Evolutionary conservation across 176 grass and related monocot genomes (phyloP).

Genomic region (Carex cristatella): DNA sequence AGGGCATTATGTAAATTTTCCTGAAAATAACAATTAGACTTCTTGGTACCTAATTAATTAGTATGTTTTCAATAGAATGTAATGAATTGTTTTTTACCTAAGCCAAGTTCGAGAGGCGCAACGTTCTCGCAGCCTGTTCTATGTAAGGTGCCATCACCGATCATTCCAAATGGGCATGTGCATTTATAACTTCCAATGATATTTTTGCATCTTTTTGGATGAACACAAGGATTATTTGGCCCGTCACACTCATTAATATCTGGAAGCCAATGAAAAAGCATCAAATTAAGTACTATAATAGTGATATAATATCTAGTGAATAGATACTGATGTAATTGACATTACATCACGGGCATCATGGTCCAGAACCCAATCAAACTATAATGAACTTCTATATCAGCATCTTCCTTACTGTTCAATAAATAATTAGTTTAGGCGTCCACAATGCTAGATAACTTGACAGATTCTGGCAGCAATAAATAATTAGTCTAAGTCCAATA

Average conservation of each 20-base stretch:
- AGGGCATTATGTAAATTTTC: too few species aligned
- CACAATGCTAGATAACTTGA: neutral
- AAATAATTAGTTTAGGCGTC: neutral
- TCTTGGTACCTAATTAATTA: neutral
- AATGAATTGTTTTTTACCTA: constrained; percentile 21
- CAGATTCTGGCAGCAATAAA: neutral
- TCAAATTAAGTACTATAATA: neutral
- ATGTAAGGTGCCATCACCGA: constrained; percentile 20
- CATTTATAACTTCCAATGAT: constrained; percentile 18
- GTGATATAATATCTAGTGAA: neutral
- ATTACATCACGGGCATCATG: neutral
- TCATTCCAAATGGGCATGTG: constrained; percentile 35
- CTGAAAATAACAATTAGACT: neutral
- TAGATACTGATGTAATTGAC: neutral
- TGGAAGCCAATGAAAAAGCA: neutral
- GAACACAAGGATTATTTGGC: constrained; percentile 12
- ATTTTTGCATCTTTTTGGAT: constrained; percentile 31
- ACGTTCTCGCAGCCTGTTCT: constrained; percentile 35
- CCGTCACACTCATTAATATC: constrained; percentile 42
- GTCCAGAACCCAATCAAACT: neutral
- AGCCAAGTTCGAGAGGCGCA: constrained; percentile 6
- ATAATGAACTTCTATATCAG: neutral
- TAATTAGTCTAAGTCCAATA: neutral
- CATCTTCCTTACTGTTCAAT: neutral
- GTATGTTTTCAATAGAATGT: neutral